Conservation (phyloP, 345 rosid genomes). For the Eucalyptus melliodora region DNA sequence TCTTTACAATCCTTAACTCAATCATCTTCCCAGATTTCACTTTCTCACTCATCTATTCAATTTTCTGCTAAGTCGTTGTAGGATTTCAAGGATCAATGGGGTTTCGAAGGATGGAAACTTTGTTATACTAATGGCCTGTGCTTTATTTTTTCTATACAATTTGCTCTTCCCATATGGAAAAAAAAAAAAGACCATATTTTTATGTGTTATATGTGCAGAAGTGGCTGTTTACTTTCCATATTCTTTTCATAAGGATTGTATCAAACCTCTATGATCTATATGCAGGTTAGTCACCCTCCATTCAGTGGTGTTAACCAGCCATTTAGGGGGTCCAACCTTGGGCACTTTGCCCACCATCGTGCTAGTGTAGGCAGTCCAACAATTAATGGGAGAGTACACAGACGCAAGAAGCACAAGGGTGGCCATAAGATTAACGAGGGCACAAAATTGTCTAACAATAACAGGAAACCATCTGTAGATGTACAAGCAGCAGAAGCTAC, state of each 20-base stretch:
- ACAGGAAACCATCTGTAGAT: neutral
- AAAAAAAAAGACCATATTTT: neutral
- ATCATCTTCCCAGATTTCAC: neutral
- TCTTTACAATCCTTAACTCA: neutral
- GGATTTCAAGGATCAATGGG: neutral
- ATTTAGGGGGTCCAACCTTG: neutral
- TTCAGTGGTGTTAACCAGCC: neutral
- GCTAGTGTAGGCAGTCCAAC: neutral
- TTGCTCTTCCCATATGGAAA: neutral
- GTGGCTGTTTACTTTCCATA: neutral
- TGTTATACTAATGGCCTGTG: neutral
- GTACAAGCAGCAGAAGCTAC: neutral
- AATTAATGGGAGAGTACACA: neutral
- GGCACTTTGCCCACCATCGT: neutral
- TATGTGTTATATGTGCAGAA: neutral
- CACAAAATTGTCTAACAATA: neutral
- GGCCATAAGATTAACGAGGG: neutral
- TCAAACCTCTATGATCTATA: neutral
- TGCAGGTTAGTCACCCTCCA: constrained; percentile 10
- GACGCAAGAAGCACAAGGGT: neutral
- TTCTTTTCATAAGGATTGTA: neutral
- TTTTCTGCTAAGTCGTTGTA: neutral
- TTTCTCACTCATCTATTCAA: neutral
- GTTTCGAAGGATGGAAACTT: neutral
- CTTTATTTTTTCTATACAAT: neutral